Conservation (phyloP, 1,139 yeast species). For the Candida tunisiensis region DNA sequence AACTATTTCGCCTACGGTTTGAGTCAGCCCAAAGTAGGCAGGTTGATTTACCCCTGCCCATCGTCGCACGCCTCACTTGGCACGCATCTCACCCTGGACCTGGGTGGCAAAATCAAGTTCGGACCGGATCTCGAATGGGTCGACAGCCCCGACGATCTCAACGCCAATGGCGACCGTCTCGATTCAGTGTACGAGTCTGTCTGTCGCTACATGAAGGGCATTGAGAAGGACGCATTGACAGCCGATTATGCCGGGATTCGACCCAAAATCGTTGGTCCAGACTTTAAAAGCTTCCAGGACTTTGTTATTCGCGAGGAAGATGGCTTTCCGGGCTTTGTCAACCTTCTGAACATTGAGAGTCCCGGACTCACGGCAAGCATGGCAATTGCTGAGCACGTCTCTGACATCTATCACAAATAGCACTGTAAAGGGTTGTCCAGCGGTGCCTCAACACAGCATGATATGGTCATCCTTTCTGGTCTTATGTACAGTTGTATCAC, state of each 20-base stretch:
- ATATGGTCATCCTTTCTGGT: neutral
- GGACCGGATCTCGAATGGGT: slow-evolving; percentile 91
- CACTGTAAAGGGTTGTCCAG: no score
- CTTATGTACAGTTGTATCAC: neutral
- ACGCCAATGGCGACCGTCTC: slow-evolving; percentile 25
- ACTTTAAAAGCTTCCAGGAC: slow-evolving; percentile 41
- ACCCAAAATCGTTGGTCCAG: slow-evolving; percentile 47
- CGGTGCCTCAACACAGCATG: no score
- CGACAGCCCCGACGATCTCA: slow-evolving; percentile 22
- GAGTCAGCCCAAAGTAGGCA: slow-evolving; percentile 23
- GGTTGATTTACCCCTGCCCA: slow-evolving; percentile 64
- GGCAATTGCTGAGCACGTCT: slow-evolving; percentile 69
- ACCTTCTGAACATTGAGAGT: slow-evolving; percentile 70
- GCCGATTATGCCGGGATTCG: slow-evolving; percentile 73
- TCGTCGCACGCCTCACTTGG: slow-evolving; percentile 65
- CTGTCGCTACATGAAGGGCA: slow-evolving; percentile 34
- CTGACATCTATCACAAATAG: no score
- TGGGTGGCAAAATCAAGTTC: slow-evolving; percentile 65
- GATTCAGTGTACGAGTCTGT: slow-evolving; percentile 44
- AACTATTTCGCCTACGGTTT: slow-evolving; percentile 50
- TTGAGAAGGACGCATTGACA: slow-evolving; percentile 32
- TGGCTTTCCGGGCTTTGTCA: slow-evolving; percentile 65
- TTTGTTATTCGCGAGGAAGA: slow-evolving; percentile 50
- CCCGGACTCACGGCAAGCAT: slow-evolving; percentile 76
- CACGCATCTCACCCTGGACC: slow-evolving; percentile 69